Evolutionary conservation across 106 monocot genomes (phyloP).

Genomic region (Iris macrosiphon): DNA sequence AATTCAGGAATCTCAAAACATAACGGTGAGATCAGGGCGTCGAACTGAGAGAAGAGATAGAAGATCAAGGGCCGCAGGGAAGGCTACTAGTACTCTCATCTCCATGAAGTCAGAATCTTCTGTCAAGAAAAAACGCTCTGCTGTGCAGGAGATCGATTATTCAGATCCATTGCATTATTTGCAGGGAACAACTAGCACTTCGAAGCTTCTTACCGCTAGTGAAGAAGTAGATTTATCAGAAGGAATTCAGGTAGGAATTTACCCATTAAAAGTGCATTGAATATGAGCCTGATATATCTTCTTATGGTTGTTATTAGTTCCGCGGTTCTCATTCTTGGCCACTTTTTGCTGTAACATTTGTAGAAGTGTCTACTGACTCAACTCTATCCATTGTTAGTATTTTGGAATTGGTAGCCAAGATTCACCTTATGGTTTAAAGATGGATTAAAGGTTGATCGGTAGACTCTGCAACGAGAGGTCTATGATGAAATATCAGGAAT

Average conservation of each 20-base stretch:
- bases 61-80: constrained; percentile 54
- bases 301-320: too few relatives aligned
- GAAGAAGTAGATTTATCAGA: constrained; percentile 78
- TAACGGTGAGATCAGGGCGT: constrained; percentile 63
- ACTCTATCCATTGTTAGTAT: not conserved
- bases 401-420: too few relatives aligned
- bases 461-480: too few relatives aligned
- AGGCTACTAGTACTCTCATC: constrained; percentile 21
- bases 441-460: too few relatives aligned
- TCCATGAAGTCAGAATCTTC: constrained; percentile 40
- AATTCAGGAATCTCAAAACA: not conserved
- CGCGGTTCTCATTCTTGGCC: too few relatives aligned
- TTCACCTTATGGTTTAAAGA: too few relatives aligned
- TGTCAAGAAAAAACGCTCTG: constrained; percentile 44
- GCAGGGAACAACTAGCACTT: constrained; percentile 45
- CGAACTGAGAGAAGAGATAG: constrained; percentile 73
- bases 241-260: constrained; percentile 67
- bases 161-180: constrained; percentile 71
- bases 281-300: too few relatives aligned
- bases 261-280: not conserved
- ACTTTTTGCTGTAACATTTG: not conserved
- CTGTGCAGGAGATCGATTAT: constrained; percentile 55
- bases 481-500: too few relatives aligned
- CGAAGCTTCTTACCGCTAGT: constrained; percentile 57
- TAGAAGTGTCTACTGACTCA: too few relatives aligned